These are phyloP conservation scores for Noccaea bulbosa DNA, from an alignment of 345 rosid genomes.

Conservation along the genomic window DNA sequence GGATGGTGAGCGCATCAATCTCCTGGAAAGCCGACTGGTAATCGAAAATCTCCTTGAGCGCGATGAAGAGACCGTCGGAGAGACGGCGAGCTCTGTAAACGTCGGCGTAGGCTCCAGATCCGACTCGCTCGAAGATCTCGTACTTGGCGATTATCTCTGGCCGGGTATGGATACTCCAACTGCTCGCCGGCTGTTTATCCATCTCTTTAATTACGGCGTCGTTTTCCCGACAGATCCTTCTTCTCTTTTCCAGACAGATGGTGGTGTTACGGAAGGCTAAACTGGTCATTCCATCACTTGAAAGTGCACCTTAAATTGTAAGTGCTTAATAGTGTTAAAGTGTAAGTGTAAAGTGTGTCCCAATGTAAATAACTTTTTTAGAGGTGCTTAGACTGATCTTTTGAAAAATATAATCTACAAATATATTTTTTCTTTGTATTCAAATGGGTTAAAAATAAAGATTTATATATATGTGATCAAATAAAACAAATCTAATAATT, in stretches of 20 bases:
- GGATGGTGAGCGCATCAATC: conserved; percentile 80
- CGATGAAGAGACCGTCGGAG: conserved; percentile 70
- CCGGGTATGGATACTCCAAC: conserved; percentile 98
- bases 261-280: too few species aligned
- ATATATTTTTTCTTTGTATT: too few species aligned
- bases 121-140: conserved; percentile 81
- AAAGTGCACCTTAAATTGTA: too few species aligned
- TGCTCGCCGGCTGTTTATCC: conserved; percentile 65
- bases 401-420: too few species aligned
- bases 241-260: conserved; percentile 13
- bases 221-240: neutral
- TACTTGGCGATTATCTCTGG: conserved; percentile 82
- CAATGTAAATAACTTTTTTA: too few species aligned
- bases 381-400: too few species aligned
- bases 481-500: too few species aligned
- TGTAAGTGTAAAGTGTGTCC: too few species aligned
- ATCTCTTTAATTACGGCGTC: conserved; percentile 35
- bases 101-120: conserved; percentile 93
- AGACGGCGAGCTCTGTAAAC: conserved; percentile 82
- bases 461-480: too few species aligned
- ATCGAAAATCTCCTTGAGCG: conserved; percentile 96
- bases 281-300: too few species aligned
- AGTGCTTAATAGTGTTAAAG: too few species aligned
- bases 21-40: conserved; percentile 92
- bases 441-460: too few species aligned